These are phyloP conservation scores for Blyttiomyces sp. DNA, from an alignment of 371 early-diverging fungal genomes.

Conservation along the genomic window DNA sequence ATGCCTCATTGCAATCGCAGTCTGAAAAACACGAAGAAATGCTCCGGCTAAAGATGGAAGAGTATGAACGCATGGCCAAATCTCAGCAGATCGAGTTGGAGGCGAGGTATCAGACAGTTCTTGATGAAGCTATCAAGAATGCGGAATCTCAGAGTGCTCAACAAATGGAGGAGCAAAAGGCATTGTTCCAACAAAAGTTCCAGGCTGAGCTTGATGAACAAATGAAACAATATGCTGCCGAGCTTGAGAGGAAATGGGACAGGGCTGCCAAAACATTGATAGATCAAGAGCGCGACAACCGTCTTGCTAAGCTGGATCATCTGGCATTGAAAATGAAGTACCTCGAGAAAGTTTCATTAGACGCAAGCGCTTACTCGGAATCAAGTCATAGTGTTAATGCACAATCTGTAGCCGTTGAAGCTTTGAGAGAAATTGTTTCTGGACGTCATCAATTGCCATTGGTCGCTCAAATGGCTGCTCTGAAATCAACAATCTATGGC, in stretches of 20 bases:
- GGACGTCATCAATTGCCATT: slow-evolving; percentile 46
- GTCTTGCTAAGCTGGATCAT: slow-evolving; percentile 80
- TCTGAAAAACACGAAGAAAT: slow-evolving; percentile 25
- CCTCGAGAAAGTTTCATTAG: slow-evolving; percentile 62
- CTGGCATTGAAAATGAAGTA: slow-evolving; percentile 69
- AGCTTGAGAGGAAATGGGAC: slow-evolving; percentile 51
- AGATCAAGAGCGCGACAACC: slow-evolving; percentile 86
- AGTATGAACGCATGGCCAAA: not conserved
- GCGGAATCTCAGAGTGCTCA: slow-evolving; percentile 19
- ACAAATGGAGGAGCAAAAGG: slow-evolving; percentile 34
- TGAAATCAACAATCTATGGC: slow-evolving; percentile 60
- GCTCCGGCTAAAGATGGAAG: slow-evolving; percentile 15
- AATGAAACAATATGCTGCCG: slow-evolving; percentile 38
- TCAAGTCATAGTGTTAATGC: slow-evolving; percentile 26
- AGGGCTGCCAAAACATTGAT: slow-evolving; percentile 74
- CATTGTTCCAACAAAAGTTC: no score
- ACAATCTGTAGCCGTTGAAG: slow-evolving; percentile 18
- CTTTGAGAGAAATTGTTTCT: slow-evolving; percentile 15
- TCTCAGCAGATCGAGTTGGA: not conserved
- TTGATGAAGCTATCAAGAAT: not conserved
- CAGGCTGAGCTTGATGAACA: slow-evolving; percentile 33
- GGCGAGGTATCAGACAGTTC: not conserved
- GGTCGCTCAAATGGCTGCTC: slow-evolving; percentile 63
- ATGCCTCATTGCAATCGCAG: slow-evolving; percentile 24
- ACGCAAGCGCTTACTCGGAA: slow-evolving; percentile 55